Evolutionary conservation across 805 yeast genomes (phyloP).

Genomic region (Scheffersomyces amazonensis): DNA sequence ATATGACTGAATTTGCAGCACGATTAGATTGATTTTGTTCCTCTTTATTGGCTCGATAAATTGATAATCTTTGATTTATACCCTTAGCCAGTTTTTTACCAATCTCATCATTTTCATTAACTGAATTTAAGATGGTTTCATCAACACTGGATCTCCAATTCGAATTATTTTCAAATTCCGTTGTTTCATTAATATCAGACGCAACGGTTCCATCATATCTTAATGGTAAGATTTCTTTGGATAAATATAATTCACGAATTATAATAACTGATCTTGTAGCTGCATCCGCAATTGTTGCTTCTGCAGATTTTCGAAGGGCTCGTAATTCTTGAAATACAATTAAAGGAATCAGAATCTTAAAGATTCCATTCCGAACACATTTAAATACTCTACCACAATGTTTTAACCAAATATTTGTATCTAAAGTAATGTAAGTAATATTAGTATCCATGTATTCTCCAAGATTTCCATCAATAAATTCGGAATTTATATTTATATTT

Average conservation of each 20-base stretch:
- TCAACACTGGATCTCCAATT: conserved; percentile 74
- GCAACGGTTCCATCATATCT: conserved; percentile 71
- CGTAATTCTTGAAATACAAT: conserved; percentile 77
- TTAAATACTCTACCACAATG: conserved; percentile 77
- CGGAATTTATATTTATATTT: not conserved
- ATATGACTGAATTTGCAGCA: conserved; percentile 6
- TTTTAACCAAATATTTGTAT: conserved; percentile 78
- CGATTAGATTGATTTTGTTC: not conserved
- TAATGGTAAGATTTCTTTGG: conserved; percentile 54
- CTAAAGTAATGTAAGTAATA: conserved; percentile 60
- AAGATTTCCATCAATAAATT: conserved; percentile 38
- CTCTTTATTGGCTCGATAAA: not conserved
- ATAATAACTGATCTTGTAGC: conserved; percentile 80
- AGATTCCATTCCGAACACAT: conserved; percentile 57
- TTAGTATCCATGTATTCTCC: conserved; percentile 57
- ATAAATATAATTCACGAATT: conserved; percentile 60
- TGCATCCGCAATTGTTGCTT: conserved; percentile 71
- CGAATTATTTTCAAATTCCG: conserved; percentile 70
- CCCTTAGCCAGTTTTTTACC: conserved; percentile 41
- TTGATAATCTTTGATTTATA: conserved; percentile 21
- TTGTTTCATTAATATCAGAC: conserved; percentile 63
- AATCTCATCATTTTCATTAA: conserved; percentile 39
- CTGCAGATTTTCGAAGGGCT: conserved; percentile 66
- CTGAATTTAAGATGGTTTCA: conserved; percentile 59
- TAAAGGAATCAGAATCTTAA: conserved; percentile 64